phyloP scores from a whole-genome alignment of 768 basidiomycete genomes.

The Erythrobasidium yunnanense region DNA sequence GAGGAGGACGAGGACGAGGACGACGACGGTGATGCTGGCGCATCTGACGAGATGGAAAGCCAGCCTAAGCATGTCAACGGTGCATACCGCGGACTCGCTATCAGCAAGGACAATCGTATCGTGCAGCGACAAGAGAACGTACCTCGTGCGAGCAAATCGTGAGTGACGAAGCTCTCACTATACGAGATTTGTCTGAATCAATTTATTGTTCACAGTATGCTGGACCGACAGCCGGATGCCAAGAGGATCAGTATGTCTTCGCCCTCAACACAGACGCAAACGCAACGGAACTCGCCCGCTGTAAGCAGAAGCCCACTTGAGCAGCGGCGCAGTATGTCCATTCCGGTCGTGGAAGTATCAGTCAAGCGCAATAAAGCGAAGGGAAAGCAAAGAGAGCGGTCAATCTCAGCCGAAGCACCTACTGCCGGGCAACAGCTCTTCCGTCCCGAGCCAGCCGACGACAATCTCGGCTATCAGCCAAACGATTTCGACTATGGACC shows the following conservation, averaged over 20 bases:
- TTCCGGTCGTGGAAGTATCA: too few species aligned
- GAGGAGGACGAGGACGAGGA: neutral
- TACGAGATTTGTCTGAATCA: neutral
- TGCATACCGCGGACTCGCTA: neutral
- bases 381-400: too few species aligned
- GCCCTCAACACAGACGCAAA: neutral
- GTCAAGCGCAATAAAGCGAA: too few species aligned
- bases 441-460: too few species aligned
- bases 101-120: neutral
- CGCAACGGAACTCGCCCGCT: too few species aligned
- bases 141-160: neutral
- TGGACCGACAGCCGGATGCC: neutral
- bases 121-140: neutral
- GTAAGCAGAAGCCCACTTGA: too few species aligned
- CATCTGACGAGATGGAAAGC: neutral
- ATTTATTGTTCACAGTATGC: neutral
- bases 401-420: too few species aligned
- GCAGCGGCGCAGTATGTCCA: too few species aligned
- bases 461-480: too few species aligned
- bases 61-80: neutral
- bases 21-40: neutral
- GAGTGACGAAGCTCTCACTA: neutral
- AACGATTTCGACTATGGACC: too few species aligned
- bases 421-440: too few species aligned
- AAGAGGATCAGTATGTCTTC: constrained; percentile 8